A percentile compares a stretch with the other conserved stretches of the same genome.
phyloP scores from a whole-genome alignment of 768 basidiomycete species.

The Lanmaoa rubissima region DNA sequence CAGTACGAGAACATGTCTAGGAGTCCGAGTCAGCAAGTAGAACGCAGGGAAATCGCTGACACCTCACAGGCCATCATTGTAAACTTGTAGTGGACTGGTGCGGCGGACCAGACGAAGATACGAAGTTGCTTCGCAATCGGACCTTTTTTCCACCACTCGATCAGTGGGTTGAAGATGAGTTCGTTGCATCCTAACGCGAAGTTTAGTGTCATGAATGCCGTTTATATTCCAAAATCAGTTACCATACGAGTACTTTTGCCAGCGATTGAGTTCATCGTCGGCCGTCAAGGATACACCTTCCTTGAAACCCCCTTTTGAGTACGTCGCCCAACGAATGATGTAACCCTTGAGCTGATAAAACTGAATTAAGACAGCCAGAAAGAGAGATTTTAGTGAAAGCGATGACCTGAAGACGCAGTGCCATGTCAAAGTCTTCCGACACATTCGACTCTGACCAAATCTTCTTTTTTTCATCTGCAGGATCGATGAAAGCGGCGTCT shows the following conservation, averaged over 20 bases:
- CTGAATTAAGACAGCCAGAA: slow-evolving; percentile 59
- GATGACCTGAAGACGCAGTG: slow-evolving; percentile 48
- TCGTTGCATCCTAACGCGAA: slow-evolving; percentile 32
- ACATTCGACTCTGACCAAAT: slow-evolving; percentile 69
- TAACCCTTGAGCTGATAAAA: slow-evolving; percentile 32
- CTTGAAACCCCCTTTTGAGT: slow-evolving; percentile 84
- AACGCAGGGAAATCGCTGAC: background rate
- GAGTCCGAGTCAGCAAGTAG: background rate
- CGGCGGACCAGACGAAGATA: slow-evolving; percentile 70
- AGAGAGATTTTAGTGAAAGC: background rate
- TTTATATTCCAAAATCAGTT: slow-evolving; percentile 30
- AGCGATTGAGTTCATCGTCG: slow-evolving; percentile 88
- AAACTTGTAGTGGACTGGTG: slow-evolving; percentile 82
- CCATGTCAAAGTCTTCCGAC: slow-evolving; percentile 73
- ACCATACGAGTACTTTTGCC: slow-evolving; percentile 88
- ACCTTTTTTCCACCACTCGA: slow-evolving; percentile 73
- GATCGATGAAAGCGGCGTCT: slow-evolving; percentile 75
- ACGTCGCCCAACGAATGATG: slow-evolving; percentile 65
- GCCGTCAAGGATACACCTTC: slow-evolving; percentile 90
- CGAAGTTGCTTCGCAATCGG: slow-evolving; percentile 82
- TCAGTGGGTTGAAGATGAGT: slow-evolving; percentile 83
- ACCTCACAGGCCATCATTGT: slow-evolving; percentile 51
- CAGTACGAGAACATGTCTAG: slow-evolving; percentile 53
- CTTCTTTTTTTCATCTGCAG: slow-evolving; percentile 55
- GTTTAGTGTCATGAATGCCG: slow-evolving; percentile 28